A percentile compares a stretch with the other conserved stretches of the same genome.
phyloP scores from a whole-genome alignment of 768 basidiomycete species.

The Candolleomyces aberdarensis region DNA sequence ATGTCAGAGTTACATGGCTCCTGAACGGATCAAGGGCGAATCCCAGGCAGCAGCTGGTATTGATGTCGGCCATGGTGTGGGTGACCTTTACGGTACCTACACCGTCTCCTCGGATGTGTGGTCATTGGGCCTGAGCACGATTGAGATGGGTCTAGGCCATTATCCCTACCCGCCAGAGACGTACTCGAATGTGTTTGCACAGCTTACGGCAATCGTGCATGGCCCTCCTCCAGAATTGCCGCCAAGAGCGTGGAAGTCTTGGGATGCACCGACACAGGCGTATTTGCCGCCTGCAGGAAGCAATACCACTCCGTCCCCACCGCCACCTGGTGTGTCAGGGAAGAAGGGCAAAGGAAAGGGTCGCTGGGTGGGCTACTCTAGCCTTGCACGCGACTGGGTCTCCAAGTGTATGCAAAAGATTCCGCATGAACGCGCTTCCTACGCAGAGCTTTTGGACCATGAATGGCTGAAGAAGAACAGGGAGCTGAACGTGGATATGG shows the following conservation, averaged over 20 bases:
- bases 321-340: background rate
- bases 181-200: slow-evolving; percentile 95
- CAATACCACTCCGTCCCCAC: background rate
- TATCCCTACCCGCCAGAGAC: slow-evolving; percentile 99
- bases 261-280: background rate
- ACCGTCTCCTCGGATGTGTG: slow-evolving; percentile 95
- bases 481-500: slow-evolving; percentile 10
- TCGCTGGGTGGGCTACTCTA: slow-evolving; percentile 40
- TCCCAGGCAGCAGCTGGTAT: slow-evolving; percentile 43
- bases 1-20: slow-evolving; percentile 99
- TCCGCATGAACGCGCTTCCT: slow-evolving; percentile 76
- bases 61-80: background rate
- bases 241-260: slow-evolving; percentile 32
- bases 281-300: background rate
- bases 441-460: slow-evolving; percentile 63
- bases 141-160: slow-evolving; percentile 85
- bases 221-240: slow-evolving; percentile 90
- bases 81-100: slow-evolving; percentile 76
- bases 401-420: slow-evolving; percentile 76
- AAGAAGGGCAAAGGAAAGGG: background rate
- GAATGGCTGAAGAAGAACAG: slow-evolving; percentile 8
- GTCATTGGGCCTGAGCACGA: slow-evolving; percentile 79
- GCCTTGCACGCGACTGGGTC: slow-evolving; percentile 80
- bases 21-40: slow-evolving; percentile 95
- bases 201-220: slow-evolving; percentile 92